phyloP scores from a whole-genome alignment of 1,284 basidiomycete species.

The Marasmius oreades region DNA sequence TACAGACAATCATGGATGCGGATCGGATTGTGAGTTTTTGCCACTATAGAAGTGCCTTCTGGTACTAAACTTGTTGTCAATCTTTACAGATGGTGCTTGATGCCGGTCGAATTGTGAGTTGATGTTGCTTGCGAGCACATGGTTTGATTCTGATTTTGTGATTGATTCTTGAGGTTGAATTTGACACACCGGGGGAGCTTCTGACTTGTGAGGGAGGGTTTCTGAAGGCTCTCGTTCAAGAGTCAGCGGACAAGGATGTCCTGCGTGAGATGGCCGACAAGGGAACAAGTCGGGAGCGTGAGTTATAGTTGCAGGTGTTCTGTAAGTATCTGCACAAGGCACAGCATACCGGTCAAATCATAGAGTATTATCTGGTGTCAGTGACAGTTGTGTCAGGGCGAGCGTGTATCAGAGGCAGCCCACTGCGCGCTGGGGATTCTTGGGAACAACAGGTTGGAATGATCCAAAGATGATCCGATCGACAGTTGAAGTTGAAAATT shows the following conservation, averaged over 20 bases:
- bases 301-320: background rate
- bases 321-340: too few species aligned
- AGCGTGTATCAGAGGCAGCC: too few species aligned
- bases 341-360: too few species aligned
- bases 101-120: constrained; percentile 30
- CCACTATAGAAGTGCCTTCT: constrained; percentile 7
- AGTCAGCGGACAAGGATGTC: constrained; percentile 33
- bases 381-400: too few species aligned
- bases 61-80: background rate
- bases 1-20: constrained; percentile 54
- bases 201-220: constrained; percentile 41
- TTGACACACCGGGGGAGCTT: constrained; percentile 46
- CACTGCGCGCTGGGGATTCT: too few species aligned
- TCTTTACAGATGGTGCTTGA: constrained; percentile 29
- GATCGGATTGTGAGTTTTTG: constrained; percentile 33
- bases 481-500: too few species aligned
- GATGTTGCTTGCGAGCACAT: background rate
- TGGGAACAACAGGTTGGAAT: too few species aligned
- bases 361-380: too few species aligned
- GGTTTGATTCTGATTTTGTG: background rate
- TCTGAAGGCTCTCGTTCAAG: constrained; percentile 45
- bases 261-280: constrained; percentile 23
- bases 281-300: background rate
- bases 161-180: constrained; percentile 26
- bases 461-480: too few species aligned